Evolutionary conservation across 176 grass and related monocot genomes (phyloP).

Genomic region (Otatea glauca): DNA sequence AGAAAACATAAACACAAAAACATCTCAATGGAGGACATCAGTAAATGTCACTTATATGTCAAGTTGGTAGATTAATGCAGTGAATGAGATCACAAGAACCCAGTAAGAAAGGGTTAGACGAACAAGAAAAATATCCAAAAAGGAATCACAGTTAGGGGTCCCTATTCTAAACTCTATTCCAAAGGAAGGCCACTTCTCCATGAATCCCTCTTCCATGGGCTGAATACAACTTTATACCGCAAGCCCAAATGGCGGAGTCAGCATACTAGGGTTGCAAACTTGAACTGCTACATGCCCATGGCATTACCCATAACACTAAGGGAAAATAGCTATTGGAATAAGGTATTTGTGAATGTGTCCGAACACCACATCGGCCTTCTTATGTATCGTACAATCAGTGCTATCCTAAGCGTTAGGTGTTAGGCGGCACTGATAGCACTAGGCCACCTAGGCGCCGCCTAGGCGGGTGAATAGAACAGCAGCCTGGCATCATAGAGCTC

Average conservation of each 20-base stretch:
- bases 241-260: not conserved
- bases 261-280: not conserved
- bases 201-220: not conserved
- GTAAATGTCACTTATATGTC: too few relatives aligned
- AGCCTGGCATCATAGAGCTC: too few relatives aligned
- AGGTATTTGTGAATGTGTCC: not conserved
- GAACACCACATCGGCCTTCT: not conserved
- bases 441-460: too few relatives aligned
- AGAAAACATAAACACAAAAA: too few relatives aligned
- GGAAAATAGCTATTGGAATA: not conserved
- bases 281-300: not conserved
- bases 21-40: too few relatives aligned
- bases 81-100: not conserved
- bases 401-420: too few relatives aligned
- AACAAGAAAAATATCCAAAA: not conserved
- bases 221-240: not conserved
- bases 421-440: too few relatives aligned
- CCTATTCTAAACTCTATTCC: not conserved
- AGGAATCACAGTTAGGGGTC: not conserved
- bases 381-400: not conserved
- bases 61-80: not conserved
- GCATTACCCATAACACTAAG: not conserved
- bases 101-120: not conserved
- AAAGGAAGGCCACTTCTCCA: not conserved
- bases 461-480: too few relatives aligned